A percentile compares a stretch with the other conserved stretches of the same genome.
Conservation (phyloP, 306 rosid genomes). For the Quercus rubra region DNA sequence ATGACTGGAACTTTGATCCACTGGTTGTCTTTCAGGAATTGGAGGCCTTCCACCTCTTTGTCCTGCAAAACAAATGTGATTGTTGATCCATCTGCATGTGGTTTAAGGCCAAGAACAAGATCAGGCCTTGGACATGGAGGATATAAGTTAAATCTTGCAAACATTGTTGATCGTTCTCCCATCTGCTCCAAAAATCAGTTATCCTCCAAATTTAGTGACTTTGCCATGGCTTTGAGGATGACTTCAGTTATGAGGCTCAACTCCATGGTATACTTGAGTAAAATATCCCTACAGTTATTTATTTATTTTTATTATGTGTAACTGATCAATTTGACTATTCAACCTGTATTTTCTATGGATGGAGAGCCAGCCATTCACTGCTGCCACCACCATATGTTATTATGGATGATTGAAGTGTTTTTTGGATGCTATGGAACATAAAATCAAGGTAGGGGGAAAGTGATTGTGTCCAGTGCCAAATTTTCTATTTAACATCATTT, state of each 20-base stretch:
- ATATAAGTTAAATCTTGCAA: conserved; percentile 60
- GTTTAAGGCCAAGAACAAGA: conserved; percentile 57
- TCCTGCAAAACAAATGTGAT: conserved; percentile 70
- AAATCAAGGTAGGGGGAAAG: no score
- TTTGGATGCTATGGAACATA: no score
- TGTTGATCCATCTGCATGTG: conserved; percentile 70
- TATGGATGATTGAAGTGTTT: no score
- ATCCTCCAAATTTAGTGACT: conserved; percentile 63
- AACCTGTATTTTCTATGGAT: no score
- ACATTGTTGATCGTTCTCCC: conserved; percentile 37
- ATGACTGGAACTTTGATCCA: conserved; percentile 69
- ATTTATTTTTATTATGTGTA: no score
- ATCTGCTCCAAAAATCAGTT: conserved; percentile 44
- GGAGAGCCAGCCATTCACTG: no score
- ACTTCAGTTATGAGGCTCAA: conserved; percentile 36
- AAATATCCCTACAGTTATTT: conserved; percentile 35
- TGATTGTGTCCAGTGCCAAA: no score
- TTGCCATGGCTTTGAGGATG: conserved; percentile 66
- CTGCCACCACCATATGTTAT: no score
- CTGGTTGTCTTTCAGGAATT: conserved; percentile 52
- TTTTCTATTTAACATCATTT: no score
- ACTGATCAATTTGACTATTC: no score
- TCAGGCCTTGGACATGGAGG: conserved; percentile 69
- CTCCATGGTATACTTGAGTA: conserved; percentile 43
- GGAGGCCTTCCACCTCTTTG: conserved; percentile 68